These are phyloP conservation scores for Huiozyma sinensis DNA, from an alignment of 805 yeast species.

Conservation along the genomic window DNA sequence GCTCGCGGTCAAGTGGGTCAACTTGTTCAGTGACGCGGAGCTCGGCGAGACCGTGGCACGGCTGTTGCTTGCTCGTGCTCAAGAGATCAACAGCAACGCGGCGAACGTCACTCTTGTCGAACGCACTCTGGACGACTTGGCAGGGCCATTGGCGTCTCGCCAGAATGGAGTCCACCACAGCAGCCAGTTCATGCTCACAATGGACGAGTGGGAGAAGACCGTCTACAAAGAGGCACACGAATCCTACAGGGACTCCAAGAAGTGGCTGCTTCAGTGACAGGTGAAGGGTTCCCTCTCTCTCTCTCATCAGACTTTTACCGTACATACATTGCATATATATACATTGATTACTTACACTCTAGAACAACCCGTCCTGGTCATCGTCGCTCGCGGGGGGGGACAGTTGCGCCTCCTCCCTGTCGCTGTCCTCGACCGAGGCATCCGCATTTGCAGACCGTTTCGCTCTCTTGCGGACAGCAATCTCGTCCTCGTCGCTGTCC, in stretches of 20 bases:
- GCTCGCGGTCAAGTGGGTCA: slow-evolving; percentile 68
- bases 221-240: slow-evolving; percentile 45
- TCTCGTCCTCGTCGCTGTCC: slow-evolving; percentile 19
- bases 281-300: background rate
- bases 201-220: slow-evolving; percentile 69
- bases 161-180: background rate
- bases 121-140: background rate
- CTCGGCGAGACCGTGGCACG: slow-evolving; percentile 40
- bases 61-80: slow-evolving; percentile 55
- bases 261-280: slow-evolving; percentile 27
- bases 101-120: slow-evolving; percentile 10
- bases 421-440: slow-evolving; percentile 36
- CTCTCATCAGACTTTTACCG: too few relatives aligned
- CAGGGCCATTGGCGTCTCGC: background rate
- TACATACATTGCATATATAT: background rate
- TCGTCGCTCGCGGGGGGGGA: slow-evolving; percentile 10
- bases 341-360: background rate
- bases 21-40: slow-evolving; percentile 55
- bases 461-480: slow-evolving; percentile 19
- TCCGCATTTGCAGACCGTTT: slow-evolving; percentile 25
- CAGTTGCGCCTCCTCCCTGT: slow-evolving; percentile 25
- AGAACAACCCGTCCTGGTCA: slow-evolving; percentile 14
- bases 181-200: slow-evolving; percentile 41
- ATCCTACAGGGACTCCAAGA: slow-evolving; percentile 34
- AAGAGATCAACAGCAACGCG: slow-evolving; percentile 64